Evolutionary conservation across 2,329 filamentous ascomycete genomes (phyloP), one percentile per base, ranked within the genome.

Genomic region (Alternaria sp.): DNA sequence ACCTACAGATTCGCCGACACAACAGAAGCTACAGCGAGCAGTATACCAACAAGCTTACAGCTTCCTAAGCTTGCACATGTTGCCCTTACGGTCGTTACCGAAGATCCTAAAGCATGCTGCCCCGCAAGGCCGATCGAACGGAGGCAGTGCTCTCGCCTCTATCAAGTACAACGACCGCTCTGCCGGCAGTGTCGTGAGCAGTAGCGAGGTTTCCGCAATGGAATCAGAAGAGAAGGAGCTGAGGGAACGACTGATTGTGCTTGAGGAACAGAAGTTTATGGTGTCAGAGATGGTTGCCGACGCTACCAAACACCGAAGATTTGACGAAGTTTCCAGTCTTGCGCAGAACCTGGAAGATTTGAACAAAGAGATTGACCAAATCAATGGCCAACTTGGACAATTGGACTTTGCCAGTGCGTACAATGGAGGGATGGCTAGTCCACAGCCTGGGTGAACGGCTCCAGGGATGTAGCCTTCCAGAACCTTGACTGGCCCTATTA

Each of bases 201-300:
- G 85, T 59, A 86, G 84, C 62, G 83, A 83, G 14, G 81, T 91
- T 14, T 89, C 87, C 0, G 87, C 87, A 3, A 81, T 96, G 5
- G 93, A 96, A 77, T 87, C 86, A 0, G 93, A 97, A 74, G 93
- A 97, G 77, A 94, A 92, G 75, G 87, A 92, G 20, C 81, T 96
- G 1, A 87, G 91, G 16, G 93, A 97, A 71, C 84, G 88, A 4
- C 81, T 97, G 12, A 91, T 95, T 30, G 89, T 97, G 7, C 84
- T 97, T 1, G 93, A 97, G 76, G 94, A 97, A 79, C 94, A 97
- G 77, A 90, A 89, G 65, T 96, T 96, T 78, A 88, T 97, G 79
- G 93, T 97, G 0, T 88, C 89, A 38, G 89, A 92, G 68, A 96
- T 96, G 93, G 87, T 96, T 44, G 87, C 87, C 7, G 87, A 89